phyloP scores from a whole-genome alignment of 495 filamentous ascomycete genomes.

The Letharia columbiana region DNA sequence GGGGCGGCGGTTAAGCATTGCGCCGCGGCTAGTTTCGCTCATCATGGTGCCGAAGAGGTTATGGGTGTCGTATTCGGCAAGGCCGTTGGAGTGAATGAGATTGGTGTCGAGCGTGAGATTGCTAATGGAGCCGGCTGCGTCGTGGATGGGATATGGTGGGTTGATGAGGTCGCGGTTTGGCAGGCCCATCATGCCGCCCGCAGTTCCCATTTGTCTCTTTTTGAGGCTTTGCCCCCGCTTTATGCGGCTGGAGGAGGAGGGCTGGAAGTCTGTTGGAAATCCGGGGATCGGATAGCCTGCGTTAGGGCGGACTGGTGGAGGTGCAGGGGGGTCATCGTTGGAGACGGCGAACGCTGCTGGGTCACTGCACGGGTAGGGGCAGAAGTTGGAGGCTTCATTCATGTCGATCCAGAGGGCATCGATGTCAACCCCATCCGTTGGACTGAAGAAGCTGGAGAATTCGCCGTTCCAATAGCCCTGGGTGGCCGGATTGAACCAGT shows the following conservation, averaged over 20 bases:
- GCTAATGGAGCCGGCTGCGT: conserved; percentile 58
- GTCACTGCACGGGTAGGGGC: conserved; percentile 62
- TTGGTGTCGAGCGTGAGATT: conserved; percentile 70
- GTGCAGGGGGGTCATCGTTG: conserved; percentile 54
- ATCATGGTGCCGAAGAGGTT: conserved; percentile 88
- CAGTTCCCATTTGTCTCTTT: conserved; percentile 11
- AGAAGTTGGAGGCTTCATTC: conserved; percentile 71
- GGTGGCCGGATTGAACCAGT: conserved; percentile 69
- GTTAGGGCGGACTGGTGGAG: conserved; percentile 53
- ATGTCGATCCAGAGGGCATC: conserved; percentile 86
- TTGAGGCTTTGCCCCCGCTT: conserved; percentile 15
- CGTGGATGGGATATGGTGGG: conserved; percentile 68
- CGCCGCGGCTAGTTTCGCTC: conserved; percentile 54
- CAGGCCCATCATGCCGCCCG: conserved; percentile 42
- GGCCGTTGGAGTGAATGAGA: conserved; percentile 60
- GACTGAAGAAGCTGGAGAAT: conserved; percentile 60
- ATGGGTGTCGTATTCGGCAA: conserved; percentile 71
- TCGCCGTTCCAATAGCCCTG: conserved; percentile 67
- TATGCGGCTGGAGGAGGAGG: conserved; percentile 28
- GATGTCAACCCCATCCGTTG: conserved; percentile 62
- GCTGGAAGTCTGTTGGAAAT: conserved; percentile 65
- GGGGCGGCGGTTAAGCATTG: conserved; percentile 64
- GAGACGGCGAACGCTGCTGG: conserved; percentile 44
- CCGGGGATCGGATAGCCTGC: conserved; percentile 57
- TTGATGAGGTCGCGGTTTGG: conserved; percentile 57